Percentiles rank a stretch among this genome's conserved stretches.
These are phyloP conservation scores for Tolypocladium ophioglossoides DNA, from an alignment of 2,329 filamentous ascomycete species.

Conservation along the genomic window DNA sequence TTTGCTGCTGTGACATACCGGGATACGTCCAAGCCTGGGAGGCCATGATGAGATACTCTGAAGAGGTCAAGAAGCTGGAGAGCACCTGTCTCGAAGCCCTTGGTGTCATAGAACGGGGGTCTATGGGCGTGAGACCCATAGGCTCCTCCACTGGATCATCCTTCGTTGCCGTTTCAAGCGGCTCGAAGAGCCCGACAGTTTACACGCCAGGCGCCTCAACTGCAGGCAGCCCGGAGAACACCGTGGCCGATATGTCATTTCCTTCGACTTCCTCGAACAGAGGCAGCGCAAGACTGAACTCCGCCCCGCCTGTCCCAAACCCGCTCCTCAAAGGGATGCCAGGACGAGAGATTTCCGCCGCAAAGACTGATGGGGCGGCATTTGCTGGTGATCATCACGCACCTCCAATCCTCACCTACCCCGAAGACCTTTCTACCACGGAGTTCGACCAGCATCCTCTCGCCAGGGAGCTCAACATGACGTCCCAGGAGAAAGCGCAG, in stretches of 20 bases:
- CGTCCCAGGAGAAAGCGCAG: constrained; percentile 15
- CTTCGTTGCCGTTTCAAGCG: constrained; percentile 3
- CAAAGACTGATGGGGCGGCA: constrained; percentile 25
- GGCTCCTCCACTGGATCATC: constrained; percentile 3
- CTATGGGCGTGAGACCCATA: neutral
- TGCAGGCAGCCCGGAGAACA: neutral
- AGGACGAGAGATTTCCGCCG: constrained; percentile 25
- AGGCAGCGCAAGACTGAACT: constrained; percentile 1
- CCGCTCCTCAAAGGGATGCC: constrained; percentile 35
- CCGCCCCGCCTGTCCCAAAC: constrained; percentile 9
- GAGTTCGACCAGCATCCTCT: constrained; percentile 27
- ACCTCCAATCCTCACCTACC: constrained; percentile 20
- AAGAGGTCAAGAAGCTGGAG: constrained; percentile 24
- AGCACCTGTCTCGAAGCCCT: constrained; percentile 16
- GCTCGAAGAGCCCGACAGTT: neutral
- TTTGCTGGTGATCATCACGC: constrained; percentile 20
- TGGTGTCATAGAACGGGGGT: constrained; percentile 7
- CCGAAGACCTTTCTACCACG: constrained; percentile 21
- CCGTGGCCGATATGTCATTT: constrained; percentile 1
- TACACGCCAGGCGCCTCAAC: neutral
- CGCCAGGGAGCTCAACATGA: constrained; percentile 17
- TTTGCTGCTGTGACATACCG: constrained; percentile 20
- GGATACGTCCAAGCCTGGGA: constrained; percentile 17
- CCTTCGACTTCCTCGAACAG: constrained; percentile 1
- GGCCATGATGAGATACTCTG: constrained; percentile 18